Evolutionary conservation across 106 monocot species (phyloP), one percentile per base, ranked within the genome.

Genomic region (Chionographis japonica): DNA sequence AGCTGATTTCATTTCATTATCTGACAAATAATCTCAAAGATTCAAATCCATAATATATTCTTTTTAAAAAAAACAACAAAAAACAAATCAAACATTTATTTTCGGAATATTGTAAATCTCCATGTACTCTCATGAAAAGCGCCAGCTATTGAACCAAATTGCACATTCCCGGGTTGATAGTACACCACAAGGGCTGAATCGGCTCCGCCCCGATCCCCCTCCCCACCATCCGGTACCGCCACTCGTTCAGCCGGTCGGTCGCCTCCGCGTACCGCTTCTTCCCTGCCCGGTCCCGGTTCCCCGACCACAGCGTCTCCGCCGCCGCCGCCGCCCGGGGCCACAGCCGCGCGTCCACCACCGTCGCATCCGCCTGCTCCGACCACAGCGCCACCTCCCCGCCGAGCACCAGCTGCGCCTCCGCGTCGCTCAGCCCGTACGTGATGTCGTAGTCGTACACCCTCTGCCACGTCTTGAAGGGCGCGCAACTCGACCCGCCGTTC

Each of bases 331-430:
- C 71, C 46, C 95, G 56, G 4, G 95, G 95, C 95, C 95, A 95
- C 18, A 95, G 12, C 79, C 67, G 63, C 43, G 55, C 78, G 52
- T 95, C 95, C 61, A 92, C 40, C 75, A 92, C 92, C 64, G 68
- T 70, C 60, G 52, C 74, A 37, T 95, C 95, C 61, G 81, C 76
- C 71, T 89, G 88, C 76, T 92, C 95, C 39, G 92, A 89, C 95
- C 92, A 97, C 70, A 97, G 65, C 66, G 86, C 95, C 68, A 97
- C 95, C 84, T 97, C 92, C 6, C 92, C 95, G n/a, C 95, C 95
- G 20, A 97, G 39, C 55, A 97, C 95, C 71, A 66, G 18, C 75
- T 41, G 56, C 37, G 74, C 75, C 88, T 97, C 95, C 55, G 77
- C 75, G 59, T 77, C 82, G 18, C 37, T 82, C 41, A 97, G 68